These are phyloP conservation scores for Suillus hirtellus DNA, from an alignment of 768 basidiomycete genomes.

Conservation along the genomic window DNA sequence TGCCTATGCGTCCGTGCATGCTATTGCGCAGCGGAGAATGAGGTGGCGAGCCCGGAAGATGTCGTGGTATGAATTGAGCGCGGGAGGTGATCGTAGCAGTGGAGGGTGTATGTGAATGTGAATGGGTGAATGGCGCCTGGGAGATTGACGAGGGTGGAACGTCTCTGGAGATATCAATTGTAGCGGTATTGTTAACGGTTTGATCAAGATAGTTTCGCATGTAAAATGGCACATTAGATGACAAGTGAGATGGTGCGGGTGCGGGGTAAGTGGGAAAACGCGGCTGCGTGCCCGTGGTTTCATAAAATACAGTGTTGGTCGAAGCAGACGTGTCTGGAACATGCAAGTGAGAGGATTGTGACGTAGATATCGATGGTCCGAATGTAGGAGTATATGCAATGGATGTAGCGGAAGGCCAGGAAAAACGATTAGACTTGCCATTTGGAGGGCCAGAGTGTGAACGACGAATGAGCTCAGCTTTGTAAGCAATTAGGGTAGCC, in stretches of 20 bases:
- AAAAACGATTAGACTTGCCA: conserved; percentile 39
- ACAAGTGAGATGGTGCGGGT: conserved; percentile 25
- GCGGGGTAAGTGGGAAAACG: conserved; percentile 32
- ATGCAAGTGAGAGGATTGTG: conserved; percentile 37
- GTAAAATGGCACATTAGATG: conserved; percentile 37
- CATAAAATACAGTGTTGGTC: conserved; percentile 60
- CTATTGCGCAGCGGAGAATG: conserved; percentile 31
- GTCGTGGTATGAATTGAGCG: conserved; percentile 15
- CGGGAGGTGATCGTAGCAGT: conserved; percentile 48
- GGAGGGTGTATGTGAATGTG: conserved; percentile 50
- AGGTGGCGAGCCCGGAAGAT: conserved; percentile 29
- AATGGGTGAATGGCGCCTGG: conserved; percentile 35
- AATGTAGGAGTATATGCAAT: conserved; percentile 47
- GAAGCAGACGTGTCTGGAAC: conserved; percentile 38
- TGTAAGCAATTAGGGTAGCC: conserved; percentile 27
- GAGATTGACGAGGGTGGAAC: neutral
- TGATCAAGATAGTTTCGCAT: conserved; percentile 12
- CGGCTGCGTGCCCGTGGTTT: conserved; percentile 47
- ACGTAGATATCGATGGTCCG: conserved; percentile 39
- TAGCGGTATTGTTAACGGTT: conserved; percentile 6
- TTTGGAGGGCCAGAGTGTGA: conserved; percentile 44
- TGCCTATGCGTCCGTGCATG: conserved; percentile 15
- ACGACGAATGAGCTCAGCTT: conserved; percentile 42
- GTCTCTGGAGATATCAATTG: conserved; percentile 1
- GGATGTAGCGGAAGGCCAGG: conserved; percentile 41